A percentile compares a stretch with the other conserved stretches of the same genome.
Conservation (phyloP, 2,329 filamentous ascomycete genomes). For the Myotisia sp. region DNA sequence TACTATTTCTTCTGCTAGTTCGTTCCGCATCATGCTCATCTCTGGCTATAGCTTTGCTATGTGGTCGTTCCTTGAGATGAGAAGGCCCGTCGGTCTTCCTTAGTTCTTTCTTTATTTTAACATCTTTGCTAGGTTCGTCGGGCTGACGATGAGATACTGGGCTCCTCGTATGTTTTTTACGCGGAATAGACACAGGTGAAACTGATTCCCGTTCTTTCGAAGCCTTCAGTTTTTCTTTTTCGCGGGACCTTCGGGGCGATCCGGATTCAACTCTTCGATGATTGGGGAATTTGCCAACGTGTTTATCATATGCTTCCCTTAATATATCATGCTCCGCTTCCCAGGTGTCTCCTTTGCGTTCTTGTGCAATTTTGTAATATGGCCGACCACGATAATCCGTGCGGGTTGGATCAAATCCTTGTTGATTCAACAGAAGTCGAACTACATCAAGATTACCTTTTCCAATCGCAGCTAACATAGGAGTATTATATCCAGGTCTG, state of each 20-base stretch:
- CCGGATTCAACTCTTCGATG: constrained; percentile 21
- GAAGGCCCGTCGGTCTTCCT: constrained; percentile 16
- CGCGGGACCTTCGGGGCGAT: constrained; percentile 28
- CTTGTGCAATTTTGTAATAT: constrained; percentile 75
- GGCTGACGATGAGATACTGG: constrained; percentile 18
- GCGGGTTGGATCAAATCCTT: constrained; percentile 68
- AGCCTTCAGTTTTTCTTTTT: constrained; percentile 27
- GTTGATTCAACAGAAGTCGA: constrained; percentile 60
- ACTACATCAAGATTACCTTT: constrained; percentile 76
- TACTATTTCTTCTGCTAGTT: not conserved
- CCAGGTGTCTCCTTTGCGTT: constrained; percentile 75
- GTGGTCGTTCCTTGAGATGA: constrained; percentile 18
- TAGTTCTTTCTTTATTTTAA: constrained; percentile 10
- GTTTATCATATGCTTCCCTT: constrained; percentile 44
- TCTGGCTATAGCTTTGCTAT: constrained; percentile 10
- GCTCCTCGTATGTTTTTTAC: constrained; percentile 21
- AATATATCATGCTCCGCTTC: constrained; percentile 72
- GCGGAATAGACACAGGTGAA: constrained; percentile 23
- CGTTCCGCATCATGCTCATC: not conserved
- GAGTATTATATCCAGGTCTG: constrained; percentile 63
- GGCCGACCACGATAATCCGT: constrained; percentile 57
- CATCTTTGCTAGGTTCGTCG: constrained; percentile 13
- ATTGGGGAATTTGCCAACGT: constrained; percentile 17
- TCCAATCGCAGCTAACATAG: constrained; percentile 87
- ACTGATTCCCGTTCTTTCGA: constrained; percentile 23